Evolutionary conservation across 2,329 filamentous ascomycete species (phyloP), one percentile per base, ranked within the genome.

Genomic region (Exserohilum rostratum): DNA sequence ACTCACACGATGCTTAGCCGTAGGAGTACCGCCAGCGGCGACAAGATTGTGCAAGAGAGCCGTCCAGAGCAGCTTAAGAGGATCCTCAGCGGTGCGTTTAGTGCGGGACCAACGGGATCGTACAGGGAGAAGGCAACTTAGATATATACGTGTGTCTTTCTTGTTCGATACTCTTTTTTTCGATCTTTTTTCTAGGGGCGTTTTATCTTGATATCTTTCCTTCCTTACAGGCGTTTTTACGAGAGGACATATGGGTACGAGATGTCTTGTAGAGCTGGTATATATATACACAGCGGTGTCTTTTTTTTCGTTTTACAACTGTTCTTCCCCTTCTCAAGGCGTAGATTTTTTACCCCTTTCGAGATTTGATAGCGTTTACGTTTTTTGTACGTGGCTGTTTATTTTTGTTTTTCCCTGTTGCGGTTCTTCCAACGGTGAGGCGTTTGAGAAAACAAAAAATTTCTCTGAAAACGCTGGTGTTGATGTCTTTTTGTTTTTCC

Each of bases 71-170:
- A 66, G 52, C 33, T 68, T 0, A 60, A 59, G 51, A 44, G 65
- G 3, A 67, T 68, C 3, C 29, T 68, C 5, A 62, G 58, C 10
- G 62, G 64, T 3, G 64, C 64, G 9, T 67, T 68, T 43, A 67
- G 57, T 50, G 64, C 64, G 17, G 65, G 65, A 6, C 65, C 65
- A 1, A 45, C 52, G 6, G 48, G 55, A 20, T 53, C 53, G 17
- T 45, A 51, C 13, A 37, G 58, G 27, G 58, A 64, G 33, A 64
- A 62, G 56, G 49, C 44, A 22, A 34, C 44, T 1, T 55, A 51
- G 33, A 17, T 15, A 7, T 17, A 25, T 42, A 6, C 33, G 20
- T 11, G 2, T 20, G 7, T 18, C 13, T 27, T 5, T 15, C 20
- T 12, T 25, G 27, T 11, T 38, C 18, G 5, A 22, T 18, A 17